Base-by-base conservation (phyloP, 495 filamentous ascomycete genomes). In the Annulohypoxylon moriforme region DNA sequence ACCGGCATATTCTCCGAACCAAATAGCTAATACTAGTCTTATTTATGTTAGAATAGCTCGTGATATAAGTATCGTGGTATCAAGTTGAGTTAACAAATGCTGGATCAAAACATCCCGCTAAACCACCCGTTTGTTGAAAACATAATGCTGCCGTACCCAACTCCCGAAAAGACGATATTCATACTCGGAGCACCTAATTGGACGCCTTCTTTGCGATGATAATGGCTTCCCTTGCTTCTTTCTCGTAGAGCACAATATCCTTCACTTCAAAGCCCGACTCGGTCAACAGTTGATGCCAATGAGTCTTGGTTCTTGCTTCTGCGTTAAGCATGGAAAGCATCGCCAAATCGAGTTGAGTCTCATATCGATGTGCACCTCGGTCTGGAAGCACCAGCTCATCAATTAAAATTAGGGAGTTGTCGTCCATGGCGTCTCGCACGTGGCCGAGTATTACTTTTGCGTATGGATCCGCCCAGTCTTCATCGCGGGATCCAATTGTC, bases 331-430 rank as follows among this genome's bases (percentile, higher is more conserved):
- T 75, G 0, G 76, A 65, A 77, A 84, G 84, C 66, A 85, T 82
- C 3, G 65, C 74, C 7, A 86, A 50, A 67, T 84, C 84, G 1
- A 79, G 59, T 52, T 75, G 74, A 1, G 75, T 64, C 36, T 72
- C 67, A 24, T 76, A 65, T 4, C 40, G 40, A 58, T 78, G 67
- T 1, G 79, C 60, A 47, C 64, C 34, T n/a, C 49, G 11, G 42
- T 84, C 77, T 2, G 81, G 79, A 4, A 85, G 58, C 4, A 85
- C 78, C 57, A 83, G 76, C 33, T 86, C 84, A 59, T 83, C 81
- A 36, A 85, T 76, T 11, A 86, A 65, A 2, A 86, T 65, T 7
- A 76, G 20, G 0, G 83, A 85, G 34, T 83, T 67, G 3, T 69
- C n/a, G 6, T 57, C 71, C 79, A 85, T 80, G 7, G 82, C 79